Evolutionary conservation across 495 filamentous ascomycete genomes (phyloP).

Genomic region (Lichina pygmaea): DNA sequence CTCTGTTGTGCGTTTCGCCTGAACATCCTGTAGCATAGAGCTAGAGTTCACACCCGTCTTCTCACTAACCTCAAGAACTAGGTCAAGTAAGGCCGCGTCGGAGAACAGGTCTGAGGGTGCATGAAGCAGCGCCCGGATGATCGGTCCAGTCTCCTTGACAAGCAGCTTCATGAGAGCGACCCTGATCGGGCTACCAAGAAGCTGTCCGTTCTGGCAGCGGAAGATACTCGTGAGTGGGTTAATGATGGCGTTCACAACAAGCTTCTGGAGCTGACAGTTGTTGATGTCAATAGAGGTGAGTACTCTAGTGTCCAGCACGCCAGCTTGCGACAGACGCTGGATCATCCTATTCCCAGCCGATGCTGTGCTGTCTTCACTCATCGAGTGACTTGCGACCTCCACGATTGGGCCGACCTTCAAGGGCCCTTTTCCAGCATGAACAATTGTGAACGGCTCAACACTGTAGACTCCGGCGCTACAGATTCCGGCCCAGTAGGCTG

Average conservation of each 20-base stretch:
- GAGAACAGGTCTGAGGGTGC: conserved; percentile 25
- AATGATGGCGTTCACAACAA: conserved; percentile 55
- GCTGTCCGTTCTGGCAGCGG: conserved; percentile 42
- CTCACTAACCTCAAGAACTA: conserved; percentile 27
- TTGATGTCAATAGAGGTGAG: conserved; percentile 23
- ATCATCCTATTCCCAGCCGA: conserved; percentile 10
- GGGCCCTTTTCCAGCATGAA: conserved; percentile 35
- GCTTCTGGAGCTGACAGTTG: conserved; percentile 43
- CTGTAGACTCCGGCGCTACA: conserved; percentile 32
- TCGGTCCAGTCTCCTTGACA: conserved; percentile 31
- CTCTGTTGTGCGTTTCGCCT: conserved; percentile 34
- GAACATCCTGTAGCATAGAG: conserved; percentile 61
- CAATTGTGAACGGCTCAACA: conserved; percentile 26
- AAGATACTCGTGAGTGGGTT: conserved; percentile 58
- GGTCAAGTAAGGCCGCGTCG: conserved; percentile 24
- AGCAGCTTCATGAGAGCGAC: conserved; percentile 31
- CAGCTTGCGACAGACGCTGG: conserved; percentile 10
- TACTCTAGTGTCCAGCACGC: conserved; percentile 15
- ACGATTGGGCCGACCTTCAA: conserved; percentile 23
- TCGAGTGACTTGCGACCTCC: not conserved
- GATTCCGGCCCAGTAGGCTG: conserved; percentile 50
- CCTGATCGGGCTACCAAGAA: conserved; percentile 32
- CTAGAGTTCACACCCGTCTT: conserved; percentile 41
- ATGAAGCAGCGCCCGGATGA: conserved; percentile 38
- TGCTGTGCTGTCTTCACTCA: not conserved